A percentile compares a stretch with the other conserved stretches of the same genome.
These are phyloP conservation scores for Ophiostoma novo-ulmi DNA, from an alignment of 2,329 filamentous ascomycete species.

Conservation along the genomic window DNA sequence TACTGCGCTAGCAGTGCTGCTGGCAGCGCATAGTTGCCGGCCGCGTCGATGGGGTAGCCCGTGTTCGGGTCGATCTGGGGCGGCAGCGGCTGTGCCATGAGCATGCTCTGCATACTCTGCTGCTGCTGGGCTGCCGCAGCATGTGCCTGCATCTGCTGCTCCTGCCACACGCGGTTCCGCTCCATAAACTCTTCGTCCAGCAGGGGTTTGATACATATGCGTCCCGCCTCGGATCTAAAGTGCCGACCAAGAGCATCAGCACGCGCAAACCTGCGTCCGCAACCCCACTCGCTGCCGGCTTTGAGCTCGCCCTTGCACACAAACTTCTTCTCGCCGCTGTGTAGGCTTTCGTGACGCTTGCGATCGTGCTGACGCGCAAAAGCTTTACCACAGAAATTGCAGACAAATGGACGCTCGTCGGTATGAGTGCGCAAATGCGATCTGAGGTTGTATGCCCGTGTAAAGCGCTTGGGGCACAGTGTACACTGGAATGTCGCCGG, in stretches of 20 bases:
- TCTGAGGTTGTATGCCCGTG: conserved; percentile 89
- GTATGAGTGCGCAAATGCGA: conserved; percentile 95
- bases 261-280: conserved; percentile 84
- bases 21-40: conserved; percentile 65
- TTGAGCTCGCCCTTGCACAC: conserved; percentile 91
- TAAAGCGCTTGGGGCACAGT: conserved; percentile 92
- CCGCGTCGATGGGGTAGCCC: conserved; percentile 53
- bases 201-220: conserved; percentile 95
- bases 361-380: conserved; percentile 97
- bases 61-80: conserved; percentile 51
- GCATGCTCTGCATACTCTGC: conserved; percentile 51
- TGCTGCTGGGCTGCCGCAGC: conserved; percentile 30
- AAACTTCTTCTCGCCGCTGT: conserved; percentile 98
- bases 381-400: conserved; percentile 92
- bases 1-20: conserved; percentile 87
- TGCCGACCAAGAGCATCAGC: conserved; percentile 91
- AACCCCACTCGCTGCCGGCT: conserved; percentile 80
- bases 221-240: conserved; percentile 90
- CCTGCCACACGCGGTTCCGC: conserved; percentile 67
- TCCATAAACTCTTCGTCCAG: conserved; percentile 89
- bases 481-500: conserved; percentile 94
- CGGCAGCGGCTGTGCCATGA: conserved; percentile 38
- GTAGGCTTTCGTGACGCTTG: conserved; percentile 92
- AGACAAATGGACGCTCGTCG: conserved; percentile 94
- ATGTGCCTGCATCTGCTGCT: conserved; percentile 61